Evolutionary conservation across 2,329 filamentous ascomycete species (phyloP).

Genomic region (Fusarium metavorans): DNA sequence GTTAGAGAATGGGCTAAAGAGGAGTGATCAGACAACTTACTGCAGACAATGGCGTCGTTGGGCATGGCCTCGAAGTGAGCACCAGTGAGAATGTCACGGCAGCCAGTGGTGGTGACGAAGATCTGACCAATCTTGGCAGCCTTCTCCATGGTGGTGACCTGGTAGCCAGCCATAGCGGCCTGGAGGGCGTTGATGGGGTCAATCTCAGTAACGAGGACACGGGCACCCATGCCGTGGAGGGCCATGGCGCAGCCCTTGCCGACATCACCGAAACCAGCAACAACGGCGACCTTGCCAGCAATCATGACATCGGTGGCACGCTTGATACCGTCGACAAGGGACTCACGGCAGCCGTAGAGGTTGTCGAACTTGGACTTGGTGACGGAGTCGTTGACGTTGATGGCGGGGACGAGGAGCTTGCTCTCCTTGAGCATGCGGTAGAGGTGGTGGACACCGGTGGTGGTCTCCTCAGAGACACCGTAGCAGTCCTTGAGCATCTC

Average conservation of each 20-base stretch:
- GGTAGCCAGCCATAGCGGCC: conserved; percentile 95
- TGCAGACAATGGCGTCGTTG: conserved; percentile 99
- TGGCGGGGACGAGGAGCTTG: conserved; percentile 90
- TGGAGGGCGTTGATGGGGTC: conserved; percentile 99
- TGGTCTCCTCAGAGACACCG: conserved; percentile 99
- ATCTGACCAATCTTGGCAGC: conserved; percentile 91
- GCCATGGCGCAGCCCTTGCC: conserved; percentile 98
- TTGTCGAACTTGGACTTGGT: conserved; percentile 99
- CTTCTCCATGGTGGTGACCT: conserved; percentile 99
- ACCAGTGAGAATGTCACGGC: conserved; percentile 95
- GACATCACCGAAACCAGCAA: conserved; percentile 98
- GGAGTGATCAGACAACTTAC: conserved; percentile 57
- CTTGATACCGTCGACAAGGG: conserved; percentile 99
- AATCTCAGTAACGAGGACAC: conserved; percentile 95
- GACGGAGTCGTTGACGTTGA: conserved; percentile 99
- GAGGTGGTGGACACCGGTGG: conserved; percentile 98
- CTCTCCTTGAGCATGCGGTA: conserved; percentile 97
- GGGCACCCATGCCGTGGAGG: conserved; percentile 96
- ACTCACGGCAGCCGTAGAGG: conserved; percentile 99
- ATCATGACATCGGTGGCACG: conserved; percentile 99
- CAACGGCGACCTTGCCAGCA: conserved; percentile 97
- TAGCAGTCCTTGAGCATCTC: conserved; percentile 98
- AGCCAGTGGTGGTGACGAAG: conserved; percentile 99
- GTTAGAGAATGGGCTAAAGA: conserved; percentile 23
- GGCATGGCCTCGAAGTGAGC: conserved; percentile 94